Percentiles rank a stretch among this genome's conserved stretches.
These are phyloP conservation scores for Ensete glaucum DNA, from an alignment of 176 grass and related monocot species.

Conservation along the genomic window DNA sequence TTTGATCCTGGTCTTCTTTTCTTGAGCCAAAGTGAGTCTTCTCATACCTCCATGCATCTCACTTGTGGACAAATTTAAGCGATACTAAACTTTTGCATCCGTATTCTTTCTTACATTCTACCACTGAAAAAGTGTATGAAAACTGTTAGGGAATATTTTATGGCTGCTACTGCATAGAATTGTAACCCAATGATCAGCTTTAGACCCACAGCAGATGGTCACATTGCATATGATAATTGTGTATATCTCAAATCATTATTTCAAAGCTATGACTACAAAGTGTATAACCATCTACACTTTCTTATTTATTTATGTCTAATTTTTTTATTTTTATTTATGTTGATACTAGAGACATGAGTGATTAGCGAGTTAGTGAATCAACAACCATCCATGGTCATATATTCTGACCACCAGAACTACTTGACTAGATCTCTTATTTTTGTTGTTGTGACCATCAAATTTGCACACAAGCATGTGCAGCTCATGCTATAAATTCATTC, in stretches of 20 bases:
- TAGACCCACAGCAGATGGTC: slow-evolving; percentile 35
- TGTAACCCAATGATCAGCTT: slow-evolving; percentile 88
- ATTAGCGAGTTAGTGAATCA: not conserved
- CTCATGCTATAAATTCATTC: not conserved
- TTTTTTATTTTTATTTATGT: not conserved
- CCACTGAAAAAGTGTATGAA: slow-evolving; percentile 45
- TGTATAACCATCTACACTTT: slow-evolving; percentile 14
- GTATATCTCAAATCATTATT: slow-evolving; percentile 51
- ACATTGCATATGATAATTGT: slow-evolving; percentile 34
- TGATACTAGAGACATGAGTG: not conserved
- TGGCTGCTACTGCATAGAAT: slow-evolving; percentile 72
- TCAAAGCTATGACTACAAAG: slow-evolving; percentile 80
- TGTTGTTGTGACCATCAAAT: not conserved
- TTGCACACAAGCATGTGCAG: not conserved
- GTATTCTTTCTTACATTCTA: slow-evolving; percentile 54
- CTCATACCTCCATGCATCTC: no score
- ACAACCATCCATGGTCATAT: not conserved
- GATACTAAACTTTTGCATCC: slow-evolving; percentile 43
- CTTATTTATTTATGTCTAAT: not conserved
- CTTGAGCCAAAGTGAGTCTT: no score
- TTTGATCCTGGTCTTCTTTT: no score
- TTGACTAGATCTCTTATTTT: not conserved
- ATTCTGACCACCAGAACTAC: not conserved
- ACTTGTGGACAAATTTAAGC: slow-evolving; percentile 18
- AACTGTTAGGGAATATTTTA: slow-evolving; percentile 66